Base-by-base conservation (phyloP, 202 grass and related monocot genomes). In the Carex arenaria region DNA sequence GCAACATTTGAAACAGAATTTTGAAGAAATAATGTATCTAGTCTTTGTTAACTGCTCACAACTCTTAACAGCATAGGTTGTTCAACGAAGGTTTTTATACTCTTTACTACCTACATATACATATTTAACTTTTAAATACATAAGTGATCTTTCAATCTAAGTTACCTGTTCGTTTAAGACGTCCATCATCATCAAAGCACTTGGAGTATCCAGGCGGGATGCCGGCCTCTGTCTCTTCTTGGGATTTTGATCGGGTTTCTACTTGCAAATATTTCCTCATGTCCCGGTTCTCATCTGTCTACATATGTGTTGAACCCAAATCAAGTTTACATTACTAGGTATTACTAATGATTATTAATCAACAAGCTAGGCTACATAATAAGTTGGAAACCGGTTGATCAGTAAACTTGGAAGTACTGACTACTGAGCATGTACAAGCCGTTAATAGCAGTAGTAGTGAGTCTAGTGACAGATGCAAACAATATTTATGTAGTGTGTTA, bases 161-260 rank as follows among this genome's bases (percentile, higher is more conserved):
- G 8, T 74, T 55, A 87, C 87, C 87, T 57, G 84, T 90, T 76
- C 91, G 61, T 64, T 86, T 90, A 9, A 82, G 42, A 32, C 84
- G 88, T 2, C 83, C 88, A 30, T 93, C 91, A 15, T 93, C 91
- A 55, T 93, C 91, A 3, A 81, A 88, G 47, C 87, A 90, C 47
- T 84, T 82, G 30, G 86, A 84, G 23, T 62, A 70, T 18, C 18
- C 77, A 43, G 32, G 84, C 5, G 49, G 45, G 10, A 59, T 65
- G 18, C 38, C 32, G 3, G 61, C 64, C 60, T 74, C 51, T 15
- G 83, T 86, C 15, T 83, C 78, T 23, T 76, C 81, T 20, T 57
- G 22, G 19, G 53, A 40, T 65, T 80, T 85, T 23, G 79, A 61
- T 15, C 61, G 84, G 6, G 78, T 76, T 67, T 91, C 89, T 5